Base-by-base conservation (phyloP, 805 yeast genomes). In the Candida stauntonica region DNA sequence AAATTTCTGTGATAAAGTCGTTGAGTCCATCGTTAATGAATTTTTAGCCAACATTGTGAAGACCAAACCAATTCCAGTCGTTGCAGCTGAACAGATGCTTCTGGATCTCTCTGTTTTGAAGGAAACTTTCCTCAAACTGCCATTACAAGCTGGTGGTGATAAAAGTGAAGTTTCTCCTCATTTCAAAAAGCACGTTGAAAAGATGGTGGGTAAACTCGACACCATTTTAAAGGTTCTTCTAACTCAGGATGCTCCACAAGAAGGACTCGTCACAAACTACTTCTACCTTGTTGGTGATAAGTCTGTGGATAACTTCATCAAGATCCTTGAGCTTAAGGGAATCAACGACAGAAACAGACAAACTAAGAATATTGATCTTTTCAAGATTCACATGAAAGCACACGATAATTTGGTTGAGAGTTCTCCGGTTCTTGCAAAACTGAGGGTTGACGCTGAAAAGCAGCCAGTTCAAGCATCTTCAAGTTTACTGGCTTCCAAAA, bases 11-110 rank as follows among this genome's bases (percentile, higher is more conserved):
- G 95, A 87, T 51, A 79, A 82, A 41, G 62, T 85, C 14, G 77
- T 86, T 17, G 97, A 89, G 39, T 53, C 71, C 26, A 61, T 84
- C 1, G 64, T 79, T 7, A 64, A 63, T 26, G 73, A 79, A 14
- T 78, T 82, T 50, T 54, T 81, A 36, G 64, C 71, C 20, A 76
- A 73, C 39, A 72, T 88, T 36, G 66, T 76, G 7, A 69, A 70
- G 36, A 64, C 85, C 26, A 79, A 76, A 38, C 95, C 96, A 0
- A 62, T 77, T n/a, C 67, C 79, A 2, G 85, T 80, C 28, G 66
- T 78, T 11, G 72, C 72, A 52, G 83, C 91, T 4, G 96, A 89
- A 57, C 97, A 91, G 57, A 67, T 91, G 53, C 63, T 81, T 28
- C 63, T 84, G 17, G 99, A 91, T 61, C 54, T 84, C 3, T 79